Percentiles rank a stretch among this genome's conserved stretches.
These are phyloP conservation scores for Apiotrichum sp. DNA, from an alignment of 1,284 basidiomycete species.

Conservation along the genomic window DNA sequence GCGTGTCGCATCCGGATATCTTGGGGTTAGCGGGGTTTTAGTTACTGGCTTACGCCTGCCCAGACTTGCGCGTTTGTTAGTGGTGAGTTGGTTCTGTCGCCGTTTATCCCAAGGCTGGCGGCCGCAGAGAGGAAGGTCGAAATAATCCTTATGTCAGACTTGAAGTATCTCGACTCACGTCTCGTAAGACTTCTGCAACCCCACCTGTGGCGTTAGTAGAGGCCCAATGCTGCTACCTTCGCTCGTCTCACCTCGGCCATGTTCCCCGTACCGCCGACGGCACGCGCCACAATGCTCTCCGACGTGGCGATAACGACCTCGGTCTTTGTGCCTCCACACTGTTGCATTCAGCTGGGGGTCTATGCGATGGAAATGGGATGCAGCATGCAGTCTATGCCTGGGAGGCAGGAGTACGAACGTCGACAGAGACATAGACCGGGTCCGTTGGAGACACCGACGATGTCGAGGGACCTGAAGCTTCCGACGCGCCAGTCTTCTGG, in stretches of 20 bases:
- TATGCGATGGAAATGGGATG: neutral
- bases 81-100: too few relatives aligned
- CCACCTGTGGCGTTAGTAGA: conserved; percentile 11
- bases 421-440: conserved; percentile 25
- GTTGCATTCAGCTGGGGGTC: neutral
- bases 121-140: too few relatives aligned
- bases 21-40: neutral
- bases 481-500: conserved; percentile 20
- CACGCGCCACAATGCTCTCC: conserved; percentile 16
- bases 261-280: conserved; percentile 27
- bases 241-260: conserved; percentile 24
- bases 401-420: conserved; percentile 19
- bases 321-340: conserved; percentile 36
- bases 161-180: conserved; percentile 12
- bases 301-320: conserved; percentile 24
- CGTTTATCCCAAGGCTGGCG: too few relatives aligned
- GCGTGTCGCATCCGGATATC: conserved; percentile 35
- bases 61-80: conserved; percentile 17
- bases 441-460: neutral
- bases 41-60: conserved; percentile 23
- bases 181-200: conserved; percentile 19
- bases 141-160: too few relatives aligned
- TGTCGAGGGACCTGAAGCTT: neutral
- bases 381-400: neutral
- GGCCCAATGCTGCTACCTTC: too few relatives aligned